A percentile compares a stretch with the other conserved stretches of the same genome.
Conservation (phyloP, 345 rosid genomes). For the Eucalyptus brandiana region DNA sequence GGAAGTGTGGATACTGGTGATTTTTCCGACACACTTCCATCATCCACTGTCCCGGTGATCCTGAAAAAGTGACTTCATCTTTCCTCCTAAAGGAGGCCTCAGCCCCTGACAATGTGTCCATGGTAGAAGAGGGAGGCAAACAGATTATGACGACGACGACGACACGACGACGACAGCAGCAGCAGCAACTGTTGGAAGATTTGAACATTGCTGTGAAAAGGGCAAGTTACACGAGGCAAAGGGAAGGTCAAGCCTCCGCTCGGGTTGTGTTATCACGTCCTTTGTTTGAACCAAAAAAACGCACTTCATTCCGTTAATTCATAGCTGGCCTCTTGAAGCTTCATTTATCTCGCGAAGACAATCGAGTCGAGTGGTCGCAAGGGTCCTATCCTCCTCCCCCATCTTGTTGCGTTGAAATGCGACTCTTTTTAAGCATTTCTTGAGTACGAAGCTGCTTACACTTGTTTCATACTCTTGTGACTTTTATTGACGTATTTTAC, state of each 20-base stretch:
- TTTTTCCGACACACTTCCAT: not conserved
- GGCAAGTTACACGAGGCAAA: conserved; percentile 4
- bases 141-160: not conserved
- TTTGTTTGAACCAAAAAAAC: not conserved
- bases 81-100: not conserved
- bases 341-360: not conserved
- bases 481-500: not conserved
- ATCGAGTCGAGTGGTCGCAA: not conserved
- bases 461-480: not conserved
- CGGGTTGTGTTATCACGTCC: not conserved
- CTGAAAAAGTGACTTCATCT: not conserved
- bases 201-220: not conserved
- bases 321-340: not conserved
- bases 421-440: not conserved
- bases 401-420: not conserved
- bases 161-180: not conserved
- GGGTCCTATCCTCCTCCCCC: not conserved
- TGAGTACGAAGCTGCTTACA: not conserved
- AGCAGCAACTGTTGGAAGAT: not conserved
- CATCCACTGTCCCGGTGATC: not conserved
- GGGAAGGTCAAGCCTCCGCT: conserved; percentile 13
- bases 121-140: not conserved
- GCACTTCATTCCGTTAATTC: not conserved
- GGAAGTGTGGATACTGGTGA: not conserved
- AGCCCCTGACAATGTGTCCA: not conserved